Evolutionary conservation across 1,284 basidiomycete species (phyloP), one percentile per base, ranked within the genome.

Genomic region (Leccinum pachyderme): DNA sequence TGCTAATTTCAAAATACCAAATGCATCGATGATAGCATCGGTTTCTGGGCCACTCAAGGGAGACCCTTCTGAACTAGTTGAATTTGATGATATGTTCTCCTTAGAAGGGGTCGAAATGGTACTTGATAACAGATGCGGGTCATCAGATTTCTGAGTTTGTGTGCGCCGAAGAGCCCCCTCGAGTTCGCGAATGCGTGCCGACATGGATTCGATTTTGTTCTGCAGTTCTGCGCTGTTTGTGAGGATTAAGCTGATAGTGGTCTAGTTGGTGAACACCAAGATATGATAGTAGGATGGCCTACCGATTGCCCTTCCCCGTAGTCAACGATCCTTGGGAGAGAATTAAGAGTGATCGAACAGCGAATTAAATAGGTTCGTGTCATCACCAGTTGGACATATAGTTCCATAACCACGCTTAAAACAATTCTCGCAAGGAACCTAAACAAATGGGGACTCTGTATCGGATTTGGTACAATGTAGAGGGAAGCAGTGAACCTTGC

Each of bases 361-460:
- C 13, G n/a, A 29, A 33, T n/a, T 13, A 27, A 47, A 49, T 31
- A 18, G 60, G 73, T n/a, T 47, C 7, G 35, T 33, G 25, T 28
- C 24, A 24, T 57, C 60, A 83, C 86, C 87, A 58, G 84, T 82
- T 27, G 87, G 87, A 69, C 87, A 89, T 56, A 89, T 85, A 27
- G 79, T 73, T 43, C 80, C 82, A 61, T 86, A 89, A 49, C 87
- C 87, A 61, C 86, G 75, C 58, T 83, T 83, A 37, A 79, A 78
- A 66, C 86, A 89, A 61, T 82, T 88, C 70, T 84, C 83, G 70
- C 86, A 89, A 22, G 87, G 87, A 49, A 87, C 77, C 82, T 88
- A 7, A 31, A 33, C n/a, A 27, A 31, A 11, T 2, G 27, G 29
- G 53, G 45, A 22, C 22, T 43, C 25, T 47, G 9, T 3, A 35